phyloP scores from a whole-genome alignment of 768 basidiomycete species.

The Pulveroboletus ravenelii region DNA sequence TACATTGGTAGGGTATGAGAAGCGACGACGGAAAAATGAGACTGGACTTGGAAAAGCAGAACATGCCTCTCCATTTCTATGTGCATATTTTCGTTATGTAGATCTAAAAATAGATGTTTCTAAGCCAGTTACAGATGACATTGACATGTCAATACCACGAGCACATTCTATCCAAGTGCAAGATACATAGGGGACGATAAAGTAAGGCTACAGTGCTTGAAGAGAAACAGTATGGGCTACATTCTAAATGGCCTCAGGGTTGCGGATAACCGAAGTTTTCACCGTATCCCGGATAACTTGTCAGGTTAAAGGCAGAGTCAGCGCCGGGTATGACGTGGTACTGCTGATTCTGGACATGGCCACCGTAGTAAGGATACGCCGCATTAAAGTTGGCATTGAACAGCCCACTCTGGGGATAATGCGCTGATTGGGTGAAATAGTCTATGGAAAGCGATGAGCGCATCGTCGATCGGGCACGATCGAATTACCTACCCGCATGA shows the following conservation, averaged over 20 bases:
- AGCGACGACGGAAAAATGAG: not conserved
- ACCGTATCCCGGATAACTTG: not conserved
- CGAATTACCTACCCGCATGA: constrained; percentile 1
- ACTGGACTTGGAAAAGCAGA: not conserved
- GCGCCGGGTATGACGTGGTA: not conserved
- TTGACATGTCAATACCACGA: not conserved
- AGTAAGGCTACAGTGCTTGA: constrained; percentile 1
- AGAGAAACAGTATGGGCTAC: not conserved
- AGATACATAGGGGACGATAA: not conserved
- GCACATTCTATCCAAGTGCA: not conserved
- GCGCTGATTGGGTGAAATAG: not conserved
- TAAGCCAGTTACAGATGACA: not conserved
- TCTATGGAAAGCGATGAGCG: constrained; percentile 3
- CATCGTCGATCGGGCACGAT: not conserved
- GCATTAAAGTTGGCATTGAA: not conserved
- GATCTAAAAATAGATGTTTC: not conserved
- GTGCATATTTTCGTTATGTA: not conserved
- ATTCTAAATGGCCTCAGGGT: not conserved
- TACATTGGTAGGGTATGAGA: not conserved
- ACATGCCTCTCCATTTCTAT: too few species aligned
- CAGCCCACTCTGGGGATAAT: not conserved
- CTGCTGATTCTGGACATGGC: not conserved
- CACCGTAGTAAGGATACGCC: not conserved
- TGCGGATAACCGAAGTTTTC: not conserved
- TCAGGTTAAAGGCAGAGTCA: not conserved